These are phyloP conservation scores for Diospyros kaki DNA, from an alignment of 148 eudicot genomes.

Conservation along the genomic window DNA sequence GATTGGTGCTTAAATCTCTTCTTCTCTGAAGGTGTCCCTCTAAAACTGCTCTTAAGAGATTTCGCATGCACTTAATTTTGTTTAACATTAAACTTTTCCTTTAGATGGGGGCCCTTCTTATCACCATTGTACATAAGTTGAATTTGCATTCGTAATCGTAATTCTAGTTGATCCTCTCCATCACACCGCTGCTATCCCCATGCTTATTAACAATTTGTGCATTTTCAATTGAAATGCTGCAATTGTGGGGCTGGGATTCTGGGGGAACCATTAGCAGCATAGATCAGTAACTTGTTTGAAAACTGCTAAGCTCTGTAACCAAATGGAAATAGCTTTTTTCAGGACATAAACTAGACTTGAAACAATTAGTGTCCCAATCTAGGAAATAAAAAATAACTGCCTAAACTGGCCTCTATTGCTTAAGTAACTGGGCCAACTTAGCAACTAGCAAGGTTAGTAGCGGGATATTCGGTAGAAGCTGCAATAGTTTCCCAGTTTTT, in stretches of 20 bases:
- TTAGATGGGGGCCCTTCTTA: not conserved
- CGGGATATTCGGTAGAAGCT: too few relatives aligned
- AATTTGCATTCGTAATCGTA: not conserved
- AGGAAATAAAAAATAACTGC: too few relatives aligned
- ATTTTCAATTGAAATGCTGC: not conserved
- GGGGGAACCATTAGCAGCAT: not conserved
- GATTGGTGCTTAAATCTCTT: slow-evolving; percentile 18
- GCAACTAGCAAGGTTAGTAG: too few relatives aligned
- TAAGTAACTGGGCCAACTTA: too few relatives aligned
- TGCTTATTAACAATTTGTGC: not conserved
- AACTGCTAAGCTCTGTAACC: too few relatives aligned
- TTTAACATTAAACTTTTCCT: not conserved
- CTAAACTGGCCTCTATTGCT: too few relatives aligned
- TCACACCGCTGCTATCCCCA: not conserved
- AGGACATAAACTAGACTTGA: too few relatives aligned
- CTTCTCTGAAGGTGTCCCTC: slow-evolving; percentile 15
- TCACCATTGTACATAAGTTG: slow-evolving; percentile 1
- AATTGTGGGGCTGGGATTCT: not conserved
- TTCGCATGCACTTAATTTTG: not conserved
- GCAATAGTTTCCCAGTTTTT: too few relatives aligned
- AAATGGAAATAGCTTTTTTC: too few relatives aligned
- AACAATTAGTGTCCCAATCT: too few relatives aligned
- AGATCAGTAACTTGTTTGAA: not conserved
- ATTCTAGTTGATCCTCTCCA: slow-evolving; percentile 1
- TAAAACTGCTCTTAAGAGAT: slow-evolving; percentile 1